A percentile compares a stretch with the other conserved stretches of the same genome.
These are phyloP conservation scores for Hymenoscyphus scutula DNA, from an alignment of 2,329 filamentous ascomycete genomes.

Conservation along the genomic window DNA sequence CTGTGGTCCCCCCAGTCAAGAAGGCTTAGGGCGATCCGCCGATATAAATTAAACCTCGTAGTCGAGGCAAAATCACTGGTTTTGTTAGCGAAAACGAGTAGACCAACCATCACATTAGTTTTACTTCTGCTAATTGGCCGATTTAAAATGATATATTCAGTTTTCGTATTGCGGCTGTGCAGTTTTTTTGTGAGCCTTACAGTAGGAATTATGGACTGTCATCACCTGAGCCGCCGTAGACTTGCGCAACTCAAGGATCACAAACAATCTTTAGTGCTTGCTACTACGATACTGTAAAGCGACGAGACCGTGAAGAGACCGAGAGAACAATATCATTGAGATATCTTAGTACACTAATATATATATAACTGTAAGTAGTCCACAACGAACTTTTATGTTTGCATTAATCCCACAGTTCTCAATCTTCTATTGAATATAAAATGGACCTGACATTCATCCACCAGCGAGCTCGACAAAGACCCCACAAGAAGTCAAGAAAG, in stretches of 20 bases:
- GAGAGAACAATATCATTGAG: background rate
- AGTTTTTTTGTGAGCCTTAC: background rate
- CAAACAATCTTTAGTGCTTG: background rate
- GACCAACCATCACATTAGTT: background rate
- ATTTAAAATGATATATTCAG: background rate
- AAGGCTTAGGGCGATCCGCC: too few relatives aligned
- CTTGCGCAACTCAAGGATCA: constrained; percentile 1
- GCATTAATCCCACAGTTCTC: background rate
- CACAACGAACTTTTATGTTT: background rate
- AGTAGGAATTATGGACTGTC: background rate
- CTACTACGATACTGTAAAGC: background rate
- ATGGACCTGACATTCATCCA: background rate
- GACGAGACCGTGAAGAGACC: background rate
- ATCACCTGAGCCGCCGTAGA: background rate
- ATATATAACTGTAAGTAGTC: background rate
- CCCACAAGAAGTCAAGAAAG: constrained; percentile 18
- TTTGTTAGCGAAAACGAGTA: background rate
- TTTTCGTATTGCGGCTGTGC: background rate
- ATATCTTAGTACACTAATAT: background rate
- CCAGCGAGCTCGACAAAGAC: background rate
- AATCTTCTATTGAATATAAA: background rate
- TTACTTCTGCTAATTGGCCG: background rate
- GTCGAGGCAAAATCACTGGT: background rate
- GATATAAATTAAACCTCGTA: too few relatives aligned
- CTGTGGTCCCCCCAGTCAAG: too few relatives aligned